A percentile compares a stretch with the other conserved stretches of the same genome.
Evolutionary conservation across 164 flowering plant genomes (phyloP).

Genomic region (Amborella trichopoda): DNA sequence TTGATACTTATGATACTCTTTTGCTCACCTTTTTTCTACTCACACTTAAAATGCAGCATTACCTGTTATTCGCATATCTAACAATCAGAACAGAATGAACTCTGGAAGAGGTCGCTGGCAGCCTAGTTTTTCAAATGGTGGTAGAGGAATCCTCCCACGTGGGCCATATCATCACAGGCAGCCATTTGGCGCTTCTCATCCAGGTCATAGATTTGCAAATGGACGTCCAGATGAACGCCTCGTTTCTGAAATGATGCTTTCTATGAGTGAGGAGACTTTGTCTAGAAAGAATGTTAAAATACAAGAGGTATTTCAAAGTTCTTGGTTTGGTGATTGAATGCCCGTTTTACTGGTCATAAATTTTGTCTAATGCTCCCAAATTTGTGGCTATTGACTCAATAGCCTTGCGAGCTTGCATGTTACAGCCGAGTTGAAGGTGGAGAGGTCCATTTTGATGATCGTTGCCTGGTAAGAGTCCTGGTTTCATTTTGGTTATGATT

Average conservation of each 20-base stretch:
- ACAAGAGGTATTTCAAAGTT: conserved; percentile 93
- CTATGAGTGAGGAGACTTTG: conserved; percentile 90
- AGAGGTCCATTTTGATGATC: conserved; percentile 82
- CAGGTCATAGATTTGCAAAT: conserved; percentile 17
- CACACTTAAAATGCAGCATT: conserved; percentile 29
- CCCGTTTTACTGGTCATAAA: neutral
- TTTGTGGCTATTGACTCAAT: conserved; percentile 7
- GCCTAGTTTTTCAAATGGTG: conserved; percentile 37
- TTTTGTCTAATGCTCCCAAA: neutral
- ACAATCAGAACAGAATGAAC: conserved; percentile 41
- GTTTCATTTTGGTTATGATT: too few relatives aligned
- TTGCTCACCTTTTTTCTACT: neutral
- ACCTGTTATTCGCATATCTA: conserved; percentile 43
- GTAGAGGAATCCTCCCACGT: conserved; percentile 94
- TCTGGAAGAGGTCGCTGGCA: conserved; percentile 82
- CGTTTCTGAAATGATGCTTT: conserved; percentile 82
- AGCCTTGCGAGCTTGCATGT: conserved; percentile 93
- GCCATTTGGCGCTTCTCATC: conserved; percentile 40
- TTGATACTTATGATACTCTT: neutral
- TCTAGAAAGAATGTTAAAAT: conserved; percentile 62
- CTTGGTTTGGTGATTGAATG: too few relatives aligned
- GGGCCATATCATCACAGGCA: conserved; percentile 65
- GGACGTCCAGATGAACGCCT: conserved; percentile 69
- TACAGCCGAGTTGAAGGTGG: conserved; percentile 89
- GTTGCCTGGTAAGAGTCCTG: conserved; percentile 88